Base-by-base conservation (phyloP, 345 rosid genomes). In the Dipteronia dyeriana region DNA sequence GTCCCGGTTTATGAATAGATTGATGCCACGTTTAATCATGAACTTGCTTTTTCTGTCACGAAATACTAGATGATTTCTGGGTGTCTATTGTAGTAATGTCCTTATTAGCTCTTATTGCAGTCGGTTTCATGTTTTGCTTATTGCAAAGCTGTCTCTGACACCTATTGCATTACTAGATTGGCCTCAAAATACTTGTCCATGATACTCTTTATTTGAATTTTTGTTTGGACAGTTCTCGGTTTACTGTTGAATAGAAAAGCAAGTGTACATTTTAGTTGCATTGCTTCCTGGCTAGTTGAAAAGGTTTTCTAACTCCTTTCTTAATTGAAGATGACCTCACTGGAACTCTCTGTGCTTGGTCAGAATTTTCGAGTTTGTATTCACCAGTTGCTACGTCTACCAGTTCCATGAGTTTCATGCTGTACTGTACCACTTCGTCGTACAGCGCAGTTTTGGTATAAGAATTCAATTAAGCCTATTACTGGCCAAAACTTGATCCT, bases 1-100 rank as follows among this genome's bases (percentile, higher is more conserved):
- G 23, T 63, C 73, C 71, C 45, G 64, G 20, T 49, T 64, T 64
- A 53, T 20, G 51, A 75, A 51, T 14, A 65, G 34, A 75, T 65
- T 47, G 70, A 64, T 65, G 63, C 78, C 7, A 2, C 62, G 14
- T 39, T 47, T 73, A 68, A 20, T 43, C 65, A 54, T 20, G 71
- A 38, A 66, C 3, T 9, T 66, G 70, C 68, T 26, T 17, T 39
- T 23, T 29, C 41, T 61, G 67, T 39, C n/a, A 12, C 25, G 7
- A 16, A 60, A 23, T 43, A 39, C 56, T 23, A 45, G 14, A 41
- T 47, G 31, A 74, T 74, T 74, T 29, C 20, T 29, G 34, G 38
- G 45, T 73, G 45, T 61, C 34, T 31, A 43, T 45, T 61, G 43
- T 38, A 14, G 41, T 19, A 73, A 9, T 41, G 34, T 38, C 17